Percentiles rank a stretch among this genome's conserved stretches.
phyloP scores from a whole-genome alignment of 306 rosid species.

The Heteromeles arbutifolia region DNA sequence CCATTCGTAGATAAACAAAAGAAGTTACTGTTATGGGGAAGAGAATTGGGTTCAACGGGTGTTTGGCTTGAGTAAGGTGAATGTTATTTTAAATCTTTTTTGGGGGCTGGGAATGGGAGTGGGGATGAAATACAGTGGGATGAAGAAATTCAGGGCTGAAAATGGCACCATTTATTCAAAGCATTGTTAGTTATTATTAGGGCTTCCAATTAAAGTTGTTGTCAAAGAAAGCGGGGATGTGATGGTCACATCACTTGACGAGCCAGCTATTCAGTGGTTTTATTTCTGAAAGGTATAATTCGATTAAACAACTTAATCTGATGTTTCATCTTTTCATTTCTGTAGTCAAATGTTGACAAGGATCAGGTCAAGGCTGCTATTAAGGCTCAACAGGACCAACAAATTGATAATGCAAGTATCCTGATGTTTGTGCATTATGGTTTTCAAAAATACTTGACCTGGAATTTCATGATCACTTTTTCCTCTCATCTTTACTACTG shows the following conservation, averaged over 20 bases:
- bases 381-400: conserved; percentile 84
- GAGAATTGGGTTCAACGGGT: not conserved
- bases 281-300: not conserved
- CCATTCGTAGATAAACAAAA: not conserved
- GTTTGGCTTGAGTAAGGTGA: not conserved
- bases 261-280: not conserved
- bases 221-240: not conserved
- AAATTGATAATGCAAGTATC: conserved; percentile 75
- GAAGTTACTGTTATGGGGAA: not conserved
- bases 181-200: not conserved
- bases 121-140: not conserved
- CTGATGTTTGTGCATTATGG: not conserved
- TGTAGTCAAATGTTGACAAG: conserved; percentile 79
- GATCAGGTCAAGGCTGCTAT: conserved; percentile 96
- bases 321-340: conserved; percentile 21
- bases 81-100: not conserved
- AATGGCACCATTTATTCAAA: not conserved
- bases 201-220: not conserved
- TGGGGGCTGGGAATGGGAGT: not conserved
- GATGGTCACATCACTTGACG: not conserved
- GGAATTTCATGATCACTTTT: not conserved
- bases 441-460: not conserved
- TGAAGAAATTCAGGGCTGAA: not conserved
- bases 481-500: not conserved
- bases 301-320: not conserved